phyloP scores from a whole-genome alignment of 495 filamentous ascomycete species.

The Xylona heveae region DNA sequence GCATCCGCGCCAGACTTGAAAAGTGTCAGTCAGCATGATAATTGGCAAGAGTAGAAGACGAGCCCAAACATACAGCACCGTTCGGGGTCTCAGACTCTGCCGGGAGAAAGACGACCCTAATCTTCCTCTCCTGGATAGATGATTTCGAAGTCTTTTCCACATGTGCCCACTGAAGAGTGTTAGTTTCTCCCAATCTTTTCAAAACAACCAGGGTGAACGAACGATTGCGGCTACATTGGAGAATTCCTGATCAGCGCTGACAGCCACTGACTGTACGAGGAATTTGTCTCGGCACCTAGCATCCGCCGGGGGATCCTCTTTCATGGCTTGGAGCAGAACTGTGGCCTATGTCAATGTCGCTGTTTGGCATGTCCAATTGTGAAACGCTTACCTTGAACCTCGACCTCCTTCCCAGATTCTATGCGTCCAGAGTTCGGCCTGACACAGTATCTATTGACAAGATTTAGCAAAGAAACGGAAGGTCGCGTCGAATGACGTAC shows the following conservation, averaged over 20 bases:
- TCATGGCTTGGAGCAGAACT: conserved; percentile 97
- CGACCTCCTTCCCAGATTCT: conserved; percentile 66
- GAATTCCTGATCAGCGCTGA: conserved; percentile 67
- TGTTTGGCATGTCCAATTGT: conserved; percentile 3
- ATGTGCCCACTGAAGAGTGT: conserved; percentile 40
- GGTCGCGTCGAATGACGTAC: conserved; percentile 30
- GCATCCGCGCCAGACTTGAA: neutral
- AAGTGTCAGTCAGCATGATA: conserved; percentile 4
- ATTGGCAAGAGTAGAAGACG: neutral
- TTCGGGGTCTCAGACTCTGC: conserved; percentile 27
- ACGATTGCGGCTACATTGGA: conserved; percentile 62
- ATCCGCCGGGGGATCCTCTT: conserved; percentile 69
- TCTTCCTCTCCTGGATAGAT: conserved; percentile 78
- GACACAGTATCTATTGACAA: conserved; percentile 64
- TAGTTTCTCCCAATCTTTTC: conserved; percentile 9
- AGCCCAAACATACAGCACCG: conserved; percentile 19
- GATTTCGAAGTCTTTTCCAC: conserved; percentile 60
- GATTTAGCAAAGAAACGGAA: neutral
- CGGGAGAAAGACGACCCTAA: conserved; percentile 69
- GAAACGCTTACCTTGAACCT: conserved; percentile 82
- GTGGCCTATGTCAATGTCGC: neutral
- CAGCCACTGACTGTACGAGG: conserved; percentile 79
- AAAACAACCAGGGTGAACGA: conserved; percentile 15
- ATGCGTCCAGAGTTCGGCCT: conserved; percentile 93
- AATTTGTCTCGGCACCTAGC: conserved; percentile 95